Base-by-base conservation (phyloP, 352 stramenopile species). In the Halophytophthora batemanensis region DNA sequence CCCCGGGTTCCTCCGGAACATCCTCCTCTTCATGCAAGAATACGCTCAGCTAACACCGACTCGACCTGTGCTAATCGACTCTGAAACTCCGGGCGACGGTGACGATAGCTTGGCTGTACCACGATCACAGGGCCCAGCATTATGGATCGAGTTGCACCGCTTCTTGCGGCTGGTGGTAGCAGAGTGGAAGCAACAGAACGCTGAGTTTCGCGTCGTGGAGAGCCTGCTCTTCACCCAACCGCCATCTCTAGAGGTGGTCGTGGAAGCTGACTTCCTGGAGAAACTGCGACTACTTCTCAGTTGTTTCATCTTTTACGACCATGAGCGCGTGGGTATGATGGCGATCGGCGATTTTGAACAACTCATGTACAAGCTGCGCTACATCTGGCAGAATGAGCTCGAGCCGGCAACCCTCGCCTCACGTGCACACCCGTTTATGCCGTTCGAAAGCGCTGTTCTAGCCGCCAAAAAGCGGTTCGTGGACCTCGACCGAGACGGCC, bases 301-400 rank as follows among this genome's bases (percentile, higher is more conserved):
- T 31, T 88, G 79, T 31, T 84, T 87, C 28, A 61, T 90, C 2
- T 87, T 90, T 59, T 86, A 82, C 31, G 79, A 88, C 25, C 72
- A 85, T 28, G 76, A 84, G 2, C 72, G 79, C 1, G 56, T 72
- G 22, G 79, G 77, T 12, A 69, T 75, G 3, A 73, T 81, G 25
- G 33, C 57, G 1, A 43, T 75, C 12, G 46, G 43, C 23, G 79
- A 90, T 40, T 90, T 90, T 59, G 59, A 74, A 22, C 53, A 25
- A 2, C 66, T 88, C 6, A 45, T 90, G 8, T 62, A 63, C 2
- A 81, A 81, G 25, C 41, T 90, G 8, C 63, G 71, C 34, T 88
- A 88, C 44, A 51, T 90, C 5, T 90, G 79, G 79, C 62, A 65
- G 1, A 84, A 85, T 13, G 64, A 84, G 18, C 17, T 59, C 13